Evolutionary conservation across 2,329 filamentous ascomycete species (phyloP).

Genomic region (Blastomyces emzantsi): DNA sequence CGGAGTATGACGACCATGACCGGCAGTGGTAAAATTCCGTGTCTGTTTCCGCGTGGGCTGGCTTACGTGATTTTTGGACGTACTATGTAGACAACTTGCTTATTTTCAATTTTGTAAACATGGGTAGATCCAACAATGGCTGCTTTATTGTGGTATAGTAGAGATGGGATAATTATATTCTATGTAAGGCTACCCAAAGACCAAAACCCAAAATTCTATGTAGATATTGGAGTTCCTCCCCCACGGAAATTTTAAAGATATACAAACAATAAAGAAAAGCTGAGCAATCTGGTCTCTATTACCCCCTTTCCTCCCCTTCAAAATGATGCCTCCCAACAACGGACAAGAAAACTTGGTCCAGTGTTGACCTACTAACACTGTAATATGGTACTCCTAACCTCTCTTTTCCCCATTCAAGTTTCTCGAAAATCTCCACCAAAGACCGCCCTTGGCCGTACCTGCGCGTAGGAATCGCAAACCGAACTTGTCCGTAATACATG

Average conservation of each 20-base stretch:
- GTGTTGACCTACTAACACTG: conserved; percentile 73
- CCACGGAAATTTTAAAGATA: not conserved
- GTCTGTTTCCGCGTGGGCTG: not conserved
- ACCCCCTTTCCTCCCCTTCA: conserved; percentile 47
- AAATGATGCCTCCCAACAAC: conserved; percentile 77
- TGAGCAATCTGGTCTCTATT: not conserved
- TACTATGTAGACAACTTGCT: too few species aligned
- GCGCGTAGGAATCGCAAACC: conserved; percentile 60
- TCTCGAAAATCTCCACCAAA: conserved; percentile 54
- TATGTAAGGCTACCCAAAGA: not conserved
- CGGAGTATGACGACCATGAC: too few species aligned
- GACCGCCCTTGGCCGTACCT: conserved; percentile 1
- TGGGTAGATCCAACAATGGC: not conserved
- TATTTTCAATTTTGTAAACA: not conserved
- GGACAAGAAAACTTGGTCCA: conserved; percentile 83
- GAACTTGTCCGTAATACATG: conserved; percentile 74
- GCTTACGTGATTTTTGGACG: not conserved
- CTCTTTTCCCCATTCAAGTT: conserved; percentile 62
- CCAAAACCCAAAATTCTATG: not conserved
- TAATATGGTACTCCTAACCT: conserved; percentile 71
- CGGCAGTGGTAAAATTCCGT: not conserved
- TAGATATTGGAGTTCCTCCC: not conserved
- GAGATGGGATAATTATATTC: not conserved
- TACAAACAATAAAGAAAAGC: not conserved
- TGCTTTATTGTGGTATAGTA: not conserved